These are phyloP conservation scores for Podaxis mareebaensis DNA, from an alignment of 768 basidiomycete genomes.

Conservation along the genomic window DNA sequence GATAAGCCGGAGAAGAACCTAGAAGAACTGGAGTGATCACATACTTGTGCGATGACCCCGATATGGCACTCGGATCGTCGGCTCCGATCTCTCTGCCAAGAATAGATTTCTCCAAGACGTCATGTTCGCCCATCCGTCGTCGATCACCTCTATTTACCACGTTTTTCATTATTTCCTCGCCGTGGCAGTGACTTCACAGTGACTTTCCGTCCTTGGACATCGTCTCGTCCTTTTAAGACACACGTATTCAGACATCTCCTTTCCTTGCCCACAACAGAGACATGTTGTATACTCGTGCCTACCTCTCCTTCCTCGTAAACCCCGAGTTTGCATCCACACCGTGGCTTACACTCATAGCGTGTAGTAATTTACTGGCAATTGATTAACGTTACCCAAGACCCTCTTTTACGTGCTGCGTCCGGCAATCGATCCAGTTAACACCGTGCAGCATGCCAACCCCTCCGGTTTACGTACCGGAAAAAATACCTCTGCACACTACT, in stretches of 20 bases:
- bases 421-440: constrained; percentile 11
- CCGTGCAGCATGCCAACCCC: constrained; percentile 6
- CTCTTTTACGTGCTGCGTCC: constrained; percentile 11
- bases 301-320: neutral
- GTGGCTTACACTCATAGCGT: neutral
- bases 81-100: neutral
- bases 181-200: neutral
- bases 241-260: neutral
- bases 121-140: neutral
- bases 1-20: neutral
- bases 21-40: neutral
- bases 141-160: neutral
- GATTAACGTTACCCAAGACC: constrained; percentile 11
- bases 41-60: no score
- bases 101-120: constrained; percentile 7
- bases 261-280: neutral
- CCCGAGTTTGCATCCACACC: constrained; percentile 6
- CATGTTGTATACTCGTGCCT: constrained; percentile 17
- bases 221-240: neutral
- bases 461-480: constrained; percentile 15
- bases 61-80: neutral
- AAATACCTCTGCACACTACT: neutral
- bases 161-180: neutral
- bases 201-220: neutral
- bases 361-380: constrained; percentile 3